These are phyloP conservation scores for Musa troglodytarum DNA, from an alignment of 176 grass and related monocot species.

Conservation along the genomic window DNA sequence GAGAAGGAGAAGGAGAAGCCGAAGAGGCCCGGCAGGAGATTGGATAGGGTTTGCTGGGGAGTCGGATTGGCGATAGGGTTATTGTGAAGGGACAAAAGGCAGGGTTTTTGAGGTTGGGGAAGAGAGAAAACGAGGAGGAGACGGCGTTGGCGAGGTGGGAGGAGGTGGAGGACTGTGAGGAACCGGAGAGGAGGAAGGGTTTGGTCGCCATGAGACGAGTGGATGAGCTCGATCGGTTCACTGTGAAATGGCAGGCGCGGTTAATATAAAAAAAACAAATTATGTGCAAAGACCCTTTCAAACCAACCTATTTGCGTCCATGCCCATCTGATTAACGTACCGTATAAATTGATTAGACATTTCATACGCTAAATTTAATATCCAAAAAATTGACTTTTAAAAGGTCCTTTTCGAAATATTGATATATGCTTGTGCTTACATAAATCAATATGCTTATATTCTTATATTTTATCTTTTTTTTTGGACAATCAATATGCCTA, in stretches of 20 bases:
- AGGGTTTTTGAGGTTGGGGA: background rate
- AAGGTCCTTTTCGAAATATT: too few species aligned
- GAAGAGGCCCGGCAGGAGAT: constrained; percentile 1
- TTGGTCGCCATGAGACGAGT: background rate
- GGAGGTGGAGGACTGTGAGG: background rate
- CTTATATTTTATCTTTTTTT: too few species aligned
- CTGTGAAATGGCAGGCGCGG: background rate
- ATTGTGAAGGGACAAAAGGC: constrained; percentile 35
- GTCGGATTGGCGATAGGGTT: background rate
- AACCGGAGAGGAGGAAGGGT: background rate
- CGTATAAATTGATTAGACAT: too few species aligned
- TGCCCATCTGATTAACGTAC: too few species aligned
- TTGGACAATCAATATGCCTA: too few species aligned
- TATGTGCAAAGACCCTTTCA: too few species aligned
- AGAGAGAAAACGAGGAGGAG: background rate
- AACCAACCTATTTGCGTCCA: too few species aligned
- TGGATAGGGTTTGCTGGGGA: constrained; percentile 4
- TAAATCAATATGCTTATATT: too few species aligned
- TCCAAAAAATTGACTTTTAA: too few species aligned
- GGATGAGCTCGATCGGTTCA: background rate
- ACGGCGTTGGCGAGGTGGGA: background rate
- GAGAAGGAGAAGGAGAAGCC: constrained; percentile 5
- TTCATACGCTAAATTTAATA: too few species aligned
- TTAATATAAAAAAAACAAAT: too few species aligned
- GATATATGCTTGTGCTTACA: too few species aligned